phyloP scores from a whole-genome alignment of 2,329 filamentous ascomycete species.

The Exophiala aquamarina region DNA sequence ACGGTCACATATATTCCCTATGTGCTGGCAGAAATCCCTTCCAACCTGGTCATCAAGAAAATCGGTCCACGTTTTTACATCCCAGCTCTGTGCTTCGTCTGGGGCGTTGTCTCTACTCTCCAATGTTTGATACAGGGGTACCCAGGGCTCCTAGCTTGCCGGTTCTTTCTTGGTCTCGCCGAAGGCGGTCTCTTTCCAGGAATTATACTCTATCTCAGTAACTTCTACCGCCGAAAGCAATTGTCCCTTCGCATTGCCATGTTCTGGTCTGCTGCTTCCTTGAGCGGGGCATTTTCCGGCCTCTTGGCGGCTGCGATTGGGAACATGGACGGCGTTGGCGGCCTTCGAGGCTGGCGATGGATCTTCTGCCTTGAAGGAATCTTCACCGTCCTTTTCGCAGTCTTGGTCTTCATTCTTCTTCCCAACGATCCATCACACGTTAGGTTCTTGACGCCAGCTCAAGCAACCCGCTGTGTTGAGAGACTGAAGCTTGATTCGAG shows the following conservation, averaged over 20 bases:
- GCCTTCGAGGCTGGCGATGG: conserved; percentile 57
- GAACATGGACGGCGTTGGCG: conserved; percentile 50
- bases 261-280: conserved; percentile 66
- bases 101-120: conserved; percentile 27
- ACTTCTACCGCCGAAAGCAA: conserved; percentile 61
- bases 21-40: conserved; percentile 30
- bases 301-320: conserved; percentile 40
- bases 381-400: conserved; percentile 42
- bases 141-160: conserved; percentile 59
- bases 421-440: conserved; percentile 39
- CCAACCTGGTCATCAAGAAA: conserved; percentile 33
- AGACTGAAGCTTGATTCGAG: conserved; percentile 39
- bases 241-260: conserved; percentile 64
- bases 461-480: conserved; percentile 40
- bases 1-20: conserved; percentile 9
- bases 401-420: conserved; percentile 43
- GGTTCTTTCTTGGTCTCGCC: conserved; percentile 61
- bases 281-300: conserved; percentile 65
- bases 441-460: conserved; percentile 38
- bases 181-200: conserved; percentile 67
- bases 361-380: conserved; percentile 61
- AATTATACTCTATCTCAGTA: conserved; percentile 66
- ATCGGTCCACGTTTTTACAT: conserved; percentile 33
- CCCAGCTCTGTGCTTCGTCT: conserved; percentile 33
- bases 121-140: conserved; percentile 52